Evolutionary conservation across 805 yeast genomes (phyloP).

Genomic region (Pichia pseudocactophila): DNA sequence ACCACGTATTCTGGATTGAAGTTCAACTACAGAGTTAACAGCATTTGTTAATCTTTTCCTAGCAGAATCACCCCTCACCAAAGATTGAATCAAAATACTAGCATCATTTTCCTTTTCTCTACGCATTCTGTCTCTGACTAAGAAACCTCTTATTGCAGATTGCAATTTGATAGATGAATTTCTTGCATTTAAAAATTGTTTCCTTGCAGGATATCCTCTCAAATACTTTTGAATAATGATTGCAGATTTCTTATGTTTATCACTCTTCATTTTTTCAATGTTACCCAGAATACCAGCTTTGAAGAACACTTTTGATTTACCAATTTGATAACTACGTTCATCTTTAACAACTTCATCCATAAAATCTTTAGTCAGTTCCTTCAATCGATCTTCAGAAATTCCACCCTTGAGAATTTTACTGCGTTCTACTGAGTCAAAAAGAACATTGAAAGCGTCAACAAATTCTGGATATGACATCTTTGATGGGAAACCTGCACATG

Average conservation of each 20-base stretch:
- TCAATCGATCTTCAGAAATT: constrained; percentile 48
- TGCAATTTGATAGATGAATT: constrained; percentile 51
- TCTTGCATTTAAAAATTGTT: constrained; percentile 46
- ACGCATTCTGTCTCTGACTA: constrained; percentile 46
- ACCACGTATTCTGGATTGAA: constrained; percentile 47
- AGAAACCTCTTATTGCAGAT: constrained; percentile 51
- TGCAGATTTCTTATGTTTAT: constrained; percentile 71
- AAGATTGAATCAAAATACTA: constrained; percentile 64
- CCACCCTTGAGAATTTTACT: constrained; percentile 46
- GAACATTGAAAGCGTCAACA: constrained; percentile 78
- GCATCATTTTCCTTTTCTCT: constrained; percentile 50
- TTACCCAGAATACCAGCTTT: constrained; percentile 95
- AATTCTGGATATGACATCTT: constrained; percentile 93
- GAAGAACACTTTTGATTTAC: constrained; percentile 89
- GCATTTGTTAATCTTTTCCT: constrained; percentile 33
- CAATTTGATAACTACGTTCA: constrained; percentile 70
- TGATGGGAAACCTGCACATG: constrained; percentile 97
- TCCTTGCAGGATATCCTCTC: constrained; percentile 55
- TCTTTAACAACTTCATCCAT: constrained; percentile 57
- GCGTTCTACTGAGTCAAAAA: constrained; percentile 67
- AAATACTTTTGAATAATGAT: constrained; percentile 78
- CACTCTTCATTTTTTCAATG: constrained; percentile 76
- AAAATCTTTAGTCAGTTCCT: constrained; percentile 58
- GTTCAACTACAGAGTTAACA: constrained; percentile 29
- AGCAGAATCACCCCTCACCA: constrained; percentile 44